Evolutionary conservation across 345 rosid genomes (phyloP).

Genomic region (Hevea brasiliensis): DNA sequence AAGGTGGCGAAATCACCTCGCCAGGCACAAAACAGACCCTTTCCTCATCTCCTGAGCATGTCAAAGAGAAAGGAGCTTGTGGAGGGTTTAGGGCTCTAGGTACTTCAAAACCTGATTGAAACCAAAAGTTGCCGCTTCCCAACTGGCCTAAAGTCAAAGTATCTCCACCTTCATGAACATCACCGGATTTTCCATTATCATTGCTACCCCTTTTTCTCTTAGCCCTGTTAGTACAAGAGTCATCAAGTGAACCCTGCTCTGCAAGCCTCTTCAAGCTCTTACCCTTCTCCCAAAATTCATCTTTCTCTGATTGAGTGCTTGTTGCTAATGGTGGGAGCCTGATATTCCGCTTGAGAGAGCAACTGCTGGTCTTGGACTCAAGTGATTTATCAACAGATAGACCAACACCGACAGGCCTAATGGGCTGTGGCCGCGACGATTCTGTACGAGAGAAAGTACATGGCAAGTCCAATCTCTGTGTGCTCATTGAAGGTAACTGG

Average conservation of each 20-base stretch:
- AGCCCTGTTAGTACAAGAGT: slow-evolving; percentile 55
- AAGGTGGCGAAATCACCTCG: slow-evolving; percentile 64
- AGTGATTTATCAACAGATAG: slow-evolving; percentile 67
- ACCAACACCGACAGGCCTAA: slow-evolving; percentile 63
- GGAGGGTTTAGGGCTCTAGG: slow-evolving; percentile 42
- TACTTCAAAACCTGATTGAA: slow-evolving; percentile 51
- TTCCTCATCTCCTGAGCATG: slow-evolving; percentile 68
- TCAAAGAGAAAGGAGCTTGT: slow-evolving; percentile 65
- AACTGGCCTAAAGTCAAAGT: slow-evolving; percentile 46
- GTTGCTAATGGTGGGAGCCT: slow-evolving; percentile 90
- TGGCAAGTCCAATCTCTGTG: slow-evolving; percentile 95
- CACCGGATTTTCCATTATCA: slow-evolving; percentile 23
- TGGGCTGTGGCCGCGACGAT: slow-evolving; percentile 59
- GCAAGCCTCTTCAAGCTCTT: slow-evolving; percentile 85
- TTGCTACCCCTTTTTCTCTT: slow-evolving; percentile 66
- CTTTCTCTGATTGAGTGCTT: slow-evolving; percentile 43
- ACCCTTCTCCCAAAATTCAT: slow-evolving; percentile 69
- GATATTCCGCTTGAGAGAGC: slow-evolving; percentile 80
- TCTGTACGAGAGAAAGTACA: slow-evolving; percentile 81
- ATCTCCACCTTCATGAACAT: slow-evolving; percentile 42
- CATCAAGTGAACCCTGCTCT: slow-evolving; percentile 56
- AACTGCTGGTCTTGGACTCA: slow-evolving; percentile 54
- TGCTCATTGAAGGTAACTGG: slow-evolving; percentile 83
- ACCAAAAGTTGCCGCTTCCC: slow-evolving; percentile 63
- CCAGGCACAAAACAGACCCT: slow-evolving; percentile 69